These are phyloP conservation scores for Cicer arietinum DNA, from an alignment of 306 rosid genomes.

Conservation along the genomic window DNA sequence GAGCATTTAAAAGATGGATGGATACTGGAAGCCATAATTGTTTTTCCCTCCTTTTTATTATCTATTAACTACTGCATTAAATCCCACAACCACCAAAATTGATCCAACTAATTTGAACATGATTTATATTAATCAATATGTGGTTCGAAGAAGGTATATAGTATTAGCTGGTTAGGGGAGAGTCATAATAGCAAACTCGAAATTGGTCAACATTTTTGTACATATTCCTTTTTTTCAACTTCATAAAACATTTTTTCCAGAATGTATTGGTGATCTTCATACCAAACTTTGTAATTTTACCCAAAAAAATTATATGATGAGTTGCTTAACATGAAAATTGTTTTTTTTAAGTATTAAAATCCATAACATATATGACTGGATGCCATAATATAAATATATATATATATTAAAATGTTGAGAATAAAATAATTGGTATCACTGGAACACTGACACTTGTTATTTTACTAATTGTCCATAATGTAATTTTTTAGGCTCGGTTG, in stretches of 20 bases:
- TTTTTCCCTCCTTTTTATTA: constrained; percentile 13
- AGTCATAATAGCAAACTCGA: constrained; percentile 7
- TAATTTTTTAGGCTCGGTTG: constrained; percentile 69
- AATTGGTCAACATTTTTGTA: constrained; percentile 6
- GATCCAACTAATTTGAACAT: constrained; percentile 3
- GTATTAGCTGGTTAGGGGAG: constrained; percentile 5
- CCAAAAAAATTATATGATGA: neutral
- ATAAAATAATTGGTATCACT: neutral
- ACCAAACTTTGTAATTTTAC: constrained; percentile 10
- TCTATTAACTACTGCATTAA: constrained; percentile 33
- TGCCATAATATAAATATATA: constrained; percentile 5
- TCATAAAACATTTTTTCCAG: constrained; percentile 16
- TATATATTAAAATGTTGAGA: constrained; percentile 4
- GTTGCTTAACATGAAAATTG: neutral
- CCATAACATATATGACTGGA: neutral
- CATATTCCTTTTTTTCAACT: constrained; percentile 18
- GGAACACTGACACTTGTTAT: constrained; percentile 27
- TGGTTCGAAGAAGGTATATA: constrained; percentile 10
- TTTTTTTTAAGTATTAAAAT: constrained; percentile 2
- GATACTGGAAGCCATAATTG: neutral
- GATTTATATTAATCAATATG: constrained; percentile 7
- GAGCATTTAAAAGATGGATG: constrained; percentile 38
- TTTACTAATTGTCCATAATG: constrained; percentile 25
- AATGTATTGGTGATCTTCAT: constrained; percentile 1
- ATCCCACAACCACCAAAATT: constrained; percentile 21